These are phyloP conservation scores for Microstegium vimineum DNA, from an alignment of 176 grass and related monocot genomes.

Conservation along the genomic window DNA sequence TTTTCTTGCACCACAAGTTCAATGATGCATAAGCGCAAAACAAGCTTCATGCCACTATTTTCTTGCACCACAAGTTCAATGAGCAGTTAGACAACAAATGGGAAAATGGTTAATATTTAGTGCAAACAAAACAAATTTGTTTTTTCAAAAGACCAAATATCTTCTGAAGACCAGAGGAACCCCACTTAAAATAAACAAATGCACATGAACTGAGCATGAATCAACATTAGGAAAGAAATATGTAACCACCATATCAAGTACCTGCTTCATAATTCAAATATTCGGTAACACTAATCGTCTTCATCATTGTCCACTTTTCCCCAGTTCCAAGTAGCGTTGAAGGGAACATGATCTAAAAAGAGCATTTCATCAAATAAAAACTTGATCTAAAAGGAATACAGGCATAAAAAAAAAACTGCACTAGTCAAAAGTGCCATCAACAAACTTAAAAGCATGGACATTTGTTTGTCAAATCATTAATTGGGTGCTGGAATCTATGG, in stretches of 20 bases:
- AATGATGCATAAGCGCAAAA: constrained; percentile 4
- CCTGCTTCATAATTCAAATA: constrained; percentile 99
- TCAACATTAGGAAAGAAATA: neutral
- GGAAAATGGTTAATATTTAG: neutral
- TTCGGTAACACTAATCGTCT: constrained; percentile 95
- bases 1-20: constrained; percentile 9
- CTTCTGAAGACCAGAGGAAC: neutral
- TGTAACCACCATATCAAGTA: constrained; percentile 13
- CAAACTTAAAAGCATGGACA: neutral
- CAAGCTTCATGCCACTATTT: constrained; percentile 11
- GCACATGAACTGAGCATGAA: neutral
- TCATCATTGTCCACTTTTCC: constrained; percentile 99
- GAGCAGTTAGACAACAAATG: constrained; percentile 6
- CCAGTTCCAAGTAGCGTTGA: constrained; percentile 89
- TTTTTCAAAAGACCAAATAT: neutral
- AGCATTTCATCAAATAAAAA: constrained; percentile 29
- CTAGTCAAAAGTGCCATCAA: neutral
- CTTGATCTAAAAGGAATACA: neutral
- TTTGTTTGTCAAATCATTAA: neutral
- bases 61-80: constrained; percentile 7
- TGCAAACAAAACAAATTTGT: neutral
- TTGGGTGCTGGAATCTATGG: neutral
- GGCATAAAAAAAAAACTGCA: neutral
- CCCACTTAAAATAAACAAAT: constrained; percentile 3
- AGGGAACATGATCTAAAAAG: constrained; percentile 96